phyloP scores from a whole-genome alignment of 192 early-diverging fungal genomes.

The Coemansia sp. region DNA sequence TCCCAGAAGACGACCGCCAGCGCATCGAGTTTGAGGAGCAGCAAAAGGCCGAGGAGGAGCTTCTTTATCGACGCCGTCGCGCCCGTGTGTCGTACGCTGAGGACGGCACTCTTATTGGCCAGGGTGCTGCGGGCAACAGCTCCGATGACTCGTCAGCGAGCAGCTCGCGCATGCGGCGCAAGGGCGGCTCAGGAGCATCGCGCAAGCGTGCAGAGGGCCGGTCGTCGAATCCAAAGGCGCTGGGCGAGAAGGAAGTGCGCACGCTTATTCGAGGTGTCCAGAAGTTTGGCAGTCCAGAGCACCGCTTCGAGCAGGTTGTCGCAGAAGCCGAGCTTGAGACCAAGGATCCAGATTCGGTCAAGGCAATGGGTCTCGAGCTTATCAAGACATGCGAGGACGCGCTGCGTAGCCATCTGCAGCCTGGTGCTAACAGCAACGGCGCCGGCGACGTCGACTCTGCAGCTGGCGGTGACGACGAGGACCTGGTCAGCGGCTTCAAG shows the following conservation, averaged over 20 bases:
- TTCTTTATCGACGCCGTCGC: slow-evolving; percentile 59
- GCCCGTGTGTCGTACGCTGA: slow-evolving; percentile 66
- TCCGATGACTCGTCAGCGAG: slow-evolving; percentile 40
- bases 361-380: slow-evolving; percentile 44
- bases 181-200: slow-evolving; percentile 20
- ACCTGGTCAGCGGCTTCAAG: slow-evolving; percentile 38
- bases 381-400: slow-evolving; percentile 60
- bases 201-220: slow-evolving; percentile 32
- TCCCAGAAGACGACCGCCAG: slow-evolving; percentile 82
- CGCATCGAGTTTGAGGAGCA: slow-evolving; percentile 67
- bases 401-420: slow-evolving; percentile 50
- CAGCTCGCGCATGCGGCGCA: slow-evolving; percentile 30
- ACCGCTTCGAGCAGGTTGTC: slow-evolving; percentile 80
- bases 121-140: slow-evolving; percentile 32
- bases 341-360: slow-evolving; percentile 61
- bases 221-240: slow-evolving; percentile 43
- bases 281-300: slow-evolving; percentile 80
- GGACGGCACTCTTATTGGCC: slow-evolving; percentile 51
- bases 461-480: slow-evolving; percentile 46
- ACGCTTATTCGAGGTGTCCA: slow-evolving; percentile 76
- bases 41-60: slow-evolving; percentile 60
- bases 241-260: slow-evolving; percentile 82
- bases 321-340: slow-evolving; percentile 74
- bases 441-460: slow-evolving; percentile 31
- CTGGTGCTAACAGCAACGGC: neutral